Percentiles rank a stretch among this genome's conserved stretches.
Evolutionary conservation across 768 basidiomycete species (phyloP).

Genomic region (Rhodotorula graminis): DNA sequence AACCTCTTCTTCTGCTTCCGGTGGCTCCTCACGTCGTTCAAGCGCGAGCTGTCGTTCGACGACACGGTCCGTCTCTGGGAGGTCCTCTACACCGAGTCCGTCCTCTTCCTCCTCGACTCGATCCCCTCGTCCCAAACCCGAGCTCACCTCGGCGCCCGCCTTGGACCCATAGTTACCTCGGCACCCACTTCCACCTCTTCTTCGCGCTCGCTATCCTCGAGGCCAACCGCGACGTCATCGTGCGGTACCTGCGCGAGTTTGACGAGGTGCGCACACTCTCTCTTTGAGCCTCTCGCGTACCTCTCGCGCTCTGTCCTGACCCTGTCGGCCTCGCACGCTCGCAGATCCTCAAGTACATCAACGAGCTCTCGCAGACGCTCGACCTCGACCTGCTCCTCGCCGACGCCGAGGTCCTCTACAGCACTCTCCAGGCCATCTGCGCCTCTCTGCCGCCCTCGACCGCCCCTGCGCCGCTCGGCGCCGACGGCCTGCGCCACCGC

Average conservation of each 20-base stretch:
- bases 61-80: slow-evolving; percentile 91
- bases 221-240: slow-evolving; percentile 88
- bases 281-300: neutral
- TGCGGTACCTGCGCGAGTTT: slow-evolving; percentile 79
- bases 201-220: slow-evolving; percentile 89
- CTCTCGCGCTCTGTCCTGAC: neutral
- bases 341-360: slow-evolving; percentile 64
- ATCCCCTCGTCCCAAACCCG: neutral
- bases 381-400: slow-evolving; percentile 92
- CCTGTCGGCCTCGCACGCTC: slow-evolving; percentile 57
- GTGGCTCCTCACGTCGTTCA: slow-evolving; percentile 52
- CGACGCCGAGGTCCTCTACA: slow-evolving; percentile 93
- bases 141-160: neutral
- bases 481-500: slow-evolving; percentile 9
- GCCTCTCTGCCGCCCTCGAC: slow-evolving; percentile 47
- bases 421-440: slow-evolving; percentile 81
- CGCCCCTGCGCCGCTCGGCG: neutral
- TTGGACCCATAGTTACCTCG: neutral
- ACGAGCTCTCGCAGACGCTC: slow-evolving; percentile 76
- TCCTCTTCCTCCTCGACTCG: neutral
- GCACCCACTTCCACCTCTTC: slow-evolving; percentile 59
- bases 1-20: slow-evolving; percentile 99
- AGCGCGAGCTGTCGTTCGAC: slow-evolving; percentile 90
- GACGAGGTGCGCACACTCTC: slow-evolving; percentile 56
- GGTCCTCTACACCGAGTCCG: slow-evolving; percentile 62